Evolutionary conservation across 257 asterid genomes (phyloP).

Genomic region (Solanum appendiculatum): DNA sequence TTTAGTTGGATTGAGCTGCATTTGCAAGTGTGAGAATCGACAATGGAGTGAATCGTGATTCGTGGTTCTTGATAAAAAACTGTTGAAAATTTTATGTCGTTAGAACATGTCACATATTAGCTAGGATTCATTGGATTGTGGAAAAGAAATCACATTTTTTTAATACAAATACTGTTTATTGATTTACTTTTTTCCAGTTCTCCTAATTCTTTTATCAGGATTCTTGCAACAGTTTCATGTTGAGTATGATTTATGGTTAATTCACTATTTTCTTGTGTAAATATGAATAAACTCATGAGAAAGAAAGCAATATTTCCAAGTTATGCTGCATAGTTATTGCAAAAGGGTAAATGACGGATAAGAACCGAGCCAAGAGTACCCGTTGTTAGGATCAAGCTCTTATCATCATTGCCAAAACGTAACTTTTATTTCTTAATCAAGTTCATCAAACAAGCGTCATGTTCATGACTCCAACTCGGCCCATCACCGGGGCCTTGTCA

Average conservation of each 20-base stretch:
- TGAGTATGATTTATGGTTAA: too few relatives aligned
- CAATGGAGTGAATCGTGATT: neutral
- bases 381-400: neutral
- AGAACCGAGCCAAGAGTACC: neutral
- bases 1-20: constrained; percentile 71
- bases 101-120: neutral
- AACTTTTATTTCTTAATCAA: neutral
- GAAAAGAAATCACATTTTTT: neutral
- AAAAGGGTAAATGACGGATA: neutral
- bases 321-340: neutral
- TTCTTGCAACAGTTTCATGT: neutral
- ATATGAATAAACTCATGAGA: neutral
- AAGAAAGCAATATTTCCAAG: neutral
- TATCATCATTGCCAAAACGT: neutral
- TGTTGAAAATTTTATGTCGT: neutral
- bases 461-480: neutral
- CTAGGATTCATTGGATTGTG: neutral
- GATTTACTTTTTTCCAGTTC: neutral
- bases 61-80: too few relatives aligned
- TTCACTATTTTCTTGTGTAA: neutral
- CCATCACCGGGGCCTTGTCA: neutral
- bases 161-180: neutral
- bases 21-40: constrained; percentile 47
- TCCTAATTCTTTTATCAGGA: neutral
- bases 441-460: neutral